Evolutionary conservation across 805 yeast genomes (phyloP).

Genomic region (Suhomyces tanzawaensis): DNA sequence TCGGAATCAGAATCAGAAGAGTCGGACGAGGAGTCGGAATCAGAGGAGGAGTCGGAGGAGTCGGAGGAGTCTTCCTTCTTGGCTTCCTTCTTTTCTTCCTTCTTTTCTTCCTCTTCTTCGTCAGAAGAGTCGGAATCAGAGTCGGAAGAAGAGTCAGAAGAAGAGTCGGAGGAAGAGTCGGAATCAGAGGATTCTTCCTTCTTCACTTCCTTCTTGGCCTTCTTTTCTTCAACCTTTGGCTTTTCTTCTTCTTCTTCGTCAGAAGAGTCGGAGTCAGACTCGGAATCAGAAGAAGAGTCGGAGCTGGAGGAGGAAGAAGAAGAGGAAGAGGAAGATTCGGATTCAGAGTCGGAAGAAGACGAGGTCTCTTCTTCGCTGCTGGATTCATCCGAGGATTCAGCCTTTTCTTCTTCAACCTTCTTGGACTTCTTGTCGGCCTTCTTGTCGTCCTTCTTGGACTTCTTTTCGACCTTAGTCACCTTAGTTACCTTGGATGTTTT

Average conservation of each 20-base stretch:
- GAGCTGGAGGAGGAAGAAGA: slow-evolving; percentile 31
- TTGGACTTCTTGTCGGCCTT: no score
- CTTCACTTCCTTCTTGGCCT: slow-evolving; percentile 13
- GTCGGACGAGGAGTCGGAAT: slow-evolving; percentile 17
- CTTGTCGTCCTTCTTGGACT: slow-evolving; percentile 22
- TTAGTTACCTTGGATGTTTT: slow-evolving; percentile 31
- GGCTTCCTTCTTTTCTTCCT: slow-evolving; percentile 16
- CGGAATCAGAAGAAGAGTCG: slow-evolving; percentile 28
- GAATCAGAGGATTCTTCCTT: slow-evolving; percentile 18
- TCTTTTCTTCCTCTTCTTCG: slow-evolving; percentile 13
- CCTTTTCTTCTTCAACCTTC: slow-evolving; percentile 13
- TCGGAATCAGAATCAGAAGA: slow-evolving; percentile 35
- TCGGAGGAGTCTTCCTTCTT: slow-evolving; percentile 14
- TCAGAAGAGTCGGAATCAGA: slow-evolving; percentile 10
- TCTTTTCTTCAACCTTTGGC: slow-evolving; percentile 12
- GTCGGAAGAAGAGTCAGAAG: slow-evolving; percentile 5
- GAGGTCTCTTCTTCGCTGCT: slow-evolving; percentile 6
- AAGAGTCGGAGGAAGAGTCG: slow-evolving; percentile 30
- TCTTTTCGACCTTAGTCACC: slow-evolving; percentile 23
- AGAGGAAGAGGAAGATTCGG: slow-evolving; percentile 19
- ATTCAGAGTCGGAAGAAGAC: slow-evolving; percentile 18
- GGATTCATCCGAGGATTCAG: slow-evolving; percentile 5
- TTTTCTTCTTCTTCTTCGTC: slow-evolving; percentile 24
- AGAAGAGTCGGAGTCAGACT: slow-evolving; percentile 20
- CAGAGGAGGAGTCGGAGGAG: slow-evolving; percentile 17